Evolutionary conservation across 2,329 filamentous ascomycete species (phyloP).

Genomic region (Bretziella fagacearum): DNA sequence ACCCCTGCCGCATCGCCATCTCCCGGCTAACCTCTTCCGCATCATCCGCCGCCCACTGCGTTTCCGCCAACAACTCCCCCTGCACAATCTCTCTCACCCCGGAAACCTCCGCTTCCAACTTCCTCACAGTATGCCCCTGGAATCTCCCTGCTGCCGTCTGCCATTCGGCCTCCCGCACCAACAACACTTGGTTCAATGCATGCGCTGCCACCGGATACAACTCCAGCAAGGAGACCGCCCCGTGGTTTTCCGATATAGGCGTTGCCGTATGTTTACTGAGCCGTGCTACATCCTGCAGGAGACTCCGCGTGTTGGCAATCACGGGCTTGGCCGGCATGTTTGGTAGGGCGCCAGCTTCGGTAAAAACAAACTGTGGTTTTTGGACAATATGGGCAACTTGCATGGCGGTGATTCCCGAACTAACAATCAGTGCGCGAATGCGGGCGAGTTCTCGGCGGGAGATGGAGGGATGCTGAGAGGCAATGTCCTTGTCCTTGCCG

Average conservation of each 20-base stretch:
- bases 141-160: slow-evolving; percentile 43
- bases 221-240: slow-evolving; percentile 26
- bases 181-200: slow-evolving; percentile 32
- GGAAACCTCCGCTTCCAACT: slow-evolving; percentile 33
- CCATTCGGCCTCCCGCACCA: slow-evolving; percentile 36
- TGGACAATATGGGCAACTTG: slow-evolving; percentile 56
- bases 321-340: slow-evolving; percentile 1
- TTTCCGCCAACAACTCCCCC: slow-evolving; percentile 39
- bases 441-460: slow-evolving; percentile 63
- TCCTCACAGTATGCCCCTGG: slow-evolving; percentile 36
- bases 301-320: slow-evolving; percentile 14
- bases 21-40: slow-evolving; percentile 65
- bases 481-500: background rate
- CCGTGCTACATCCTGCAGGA: slow-evolving; percentile 29
- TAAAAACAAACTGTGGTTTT: slow-evolving; percentile 25
- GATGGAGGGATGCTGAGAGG: slow-evolving; percentile 14
- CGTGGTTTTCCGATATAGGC: slow-evolving; percentile 17
- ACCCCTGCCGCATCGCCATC: slow-evolving; percentile 56
- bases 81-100: slow-evolving; percentile 30
- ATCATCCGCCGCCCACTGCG: slow-evolving; percentile 54
- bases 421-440: slow-evolving; percentile 58
- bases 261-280: slow-evolving; percentile 23
- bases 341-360: slow-evolving; percentile 16
- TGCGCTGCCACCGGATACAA: slow-evolving; percentile 36
- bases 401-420: slow-evolving; percentile 76